A percentile compares a stretch with the other conserved stretches of the same genome.
These are phyloP conservation scores for Lolium multiflorum DNA, from an alignment of 176 grass and related monocot genomes.

Conservation along the genomic window DNA sequence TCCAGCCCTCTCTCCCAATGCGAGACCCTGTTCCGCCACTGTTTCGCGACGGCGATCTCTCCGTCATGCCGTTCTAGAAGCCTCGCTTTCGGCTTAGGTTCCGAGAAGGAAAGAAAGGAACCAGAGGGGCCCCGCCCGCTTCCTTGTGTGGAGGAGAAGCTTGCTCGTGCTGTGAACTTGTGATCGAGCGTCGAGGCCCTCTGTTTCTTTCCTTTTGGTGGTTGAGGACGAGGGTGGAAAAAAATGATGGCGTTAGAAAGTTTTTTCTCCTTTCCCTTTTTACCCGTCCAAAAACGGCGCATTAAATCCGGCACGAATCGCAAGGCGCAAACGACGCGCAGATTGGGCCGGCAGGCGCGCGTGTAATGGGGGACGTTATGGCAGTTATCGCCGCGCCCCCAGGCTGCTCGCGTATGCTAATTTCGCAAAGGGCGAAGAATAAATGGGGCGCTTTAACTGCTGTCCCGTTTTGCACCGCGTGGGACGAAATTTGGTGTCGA, in stretches of 20 bases:
- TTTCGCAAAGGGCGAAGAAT: not conserved
- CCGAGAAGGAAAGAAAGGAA: not conserved
- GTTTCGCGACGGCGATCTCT: not conserved
- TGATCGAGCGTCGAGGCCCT: not conserved
- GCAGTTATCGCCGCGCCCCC: constrained; percentile 41
- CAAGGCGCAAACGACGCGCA: constrained; percentile 32
- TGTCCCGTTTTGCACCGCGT: no score
- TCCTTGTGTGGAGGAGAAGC: constrained; percentile 17
- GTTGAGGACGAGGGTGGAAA: not conserved
- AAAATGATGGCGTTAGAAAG: not conserved
- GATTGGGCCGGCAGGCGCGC: constrained; percentile 26
- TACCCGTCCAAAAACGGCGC: constrained; percentile 15
- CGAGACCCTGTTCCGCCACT: not conserved
- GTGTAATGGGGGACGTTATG: constrained; percentile 39
- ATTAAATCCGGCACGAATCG: constrained; percentile 54
- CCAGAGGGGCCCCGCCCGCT: not conserved
- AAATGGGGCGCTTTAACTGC: not conserved
- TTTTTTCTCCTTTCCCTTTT: not conserved
- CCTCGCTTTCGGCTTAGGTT: not conserved
- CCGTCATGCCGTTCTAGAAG: constrained; percentile 11
- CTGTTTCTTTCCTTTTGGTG: not conserved
- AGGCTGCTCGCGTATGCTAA: not conserved
- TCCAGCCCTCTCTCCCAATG: constrained; percentile 3
- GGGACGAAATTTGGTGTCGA: no score
- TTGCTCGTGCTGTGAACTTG: not conserved